Conservation (phyloP, 208 protist species). For the Leishmania amazonensis region DNA sequence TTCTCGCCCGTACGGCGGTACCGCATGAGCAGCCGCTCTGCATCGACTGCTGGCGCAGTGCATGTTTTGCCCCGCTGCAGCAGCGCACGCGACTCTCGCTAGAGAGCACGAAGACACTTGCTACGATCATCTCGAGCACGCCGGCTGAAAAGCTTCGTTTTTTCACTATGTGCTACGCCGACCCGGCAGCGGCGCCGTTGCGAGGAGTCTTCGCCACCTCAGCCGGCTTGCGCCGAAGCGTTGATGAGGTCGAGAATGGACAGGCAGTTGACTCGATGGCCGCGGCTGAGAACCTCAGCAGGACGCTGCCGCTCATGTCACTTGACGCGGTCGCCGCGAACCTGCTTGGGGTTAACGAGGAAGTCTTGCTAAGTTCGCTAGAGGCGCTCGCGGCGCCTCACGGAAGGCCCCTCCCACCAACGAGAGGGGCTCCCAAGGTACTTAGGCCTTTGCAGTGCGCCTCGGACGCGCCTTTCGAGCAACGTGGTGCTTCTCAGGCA, state of each 20-base stretch:
- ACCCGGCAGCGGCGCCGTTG: no score
- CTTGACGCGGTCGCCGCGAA: conserved; percentile 29
- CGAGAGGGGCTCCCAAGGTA: not conserved
- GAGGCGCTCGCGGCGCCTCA: conserved; percentile 13
- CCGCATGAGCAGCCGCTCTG: conserved; percentile 27
- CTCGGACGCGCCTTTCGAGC: not conserved
- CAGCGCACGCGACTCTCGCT: conserved; percentile 7
- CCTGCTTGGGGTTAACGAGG: conserved; percentile 10
- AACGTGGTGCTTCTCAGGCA: not conserved
- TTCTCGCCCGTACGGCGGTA: conserved; percentile 9
- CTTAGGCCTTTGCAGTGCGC: not conserved
- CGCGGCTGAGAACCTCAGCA: not conserved
- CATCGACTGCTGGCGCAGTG: conserved; percentile 17
- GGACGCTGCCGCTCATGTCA: not conserved
- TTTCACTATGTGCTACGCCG: conserved; percentile 11
- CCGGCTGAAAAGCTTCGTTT: not conserved
- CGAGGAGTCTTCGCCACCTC: not conserved
- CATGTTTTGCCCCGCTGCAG: conserved; percentile 19
- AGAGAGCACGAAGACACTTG: conserved; percentile 6
- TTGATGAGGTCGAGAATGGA: not conserved
- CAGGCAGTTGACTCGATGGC: not conserved
- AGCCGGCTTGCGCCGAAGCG: not conserved
- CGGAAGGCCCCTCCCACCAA: not conserved
- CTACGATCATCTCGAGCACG: not conserved
- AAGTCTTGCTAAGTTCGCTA: conserved; percentile 3